A percentile compares a stretch with the other conserved stretches of the same genome.
These are phyloP conservation scores for Arthroderma uncinatum DNA, from an alignment of 2,329 filamentous ascomycete genomes.

Conservation along the genomic window DNA sequence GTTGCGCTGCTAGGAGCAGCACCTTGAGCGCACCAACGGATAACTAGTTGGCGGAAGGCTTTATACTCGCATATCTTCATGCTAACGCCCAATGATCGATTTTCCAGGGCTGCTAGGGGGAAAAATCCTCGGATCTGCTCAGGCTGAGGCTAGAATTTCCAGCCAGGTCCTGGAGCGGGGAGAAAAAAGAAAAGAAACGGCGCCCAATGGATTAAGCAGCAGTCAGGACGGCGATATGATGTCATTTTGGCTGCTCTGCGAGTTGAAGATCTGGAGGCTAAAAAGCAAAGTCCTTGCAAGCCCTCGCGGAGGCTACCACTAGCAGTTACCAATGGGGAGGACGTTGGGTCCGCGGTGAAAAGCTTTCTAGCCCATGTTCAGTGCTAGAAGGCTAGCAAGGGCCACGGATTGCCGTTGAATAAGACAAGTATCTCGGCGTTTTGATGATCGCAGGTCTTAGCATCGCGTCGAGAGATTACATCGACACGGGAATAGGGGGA, in stretches of 20 bases:
- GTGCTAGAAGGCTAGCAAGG: background rate
- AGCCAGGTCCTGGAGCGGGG: background rate
- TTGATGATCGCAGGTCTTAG: background rate
- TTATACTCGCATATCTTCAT: no score
- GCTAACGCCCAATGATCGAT: no score
- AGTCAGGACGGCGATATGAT: background rate
- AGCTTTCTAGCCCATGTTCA: background rate
- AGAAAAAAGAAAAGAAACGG: background rate
- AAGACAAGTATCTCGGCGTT: background rate
- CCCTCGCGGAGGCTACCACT: background rate
- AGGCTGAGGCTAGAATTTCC: no score
- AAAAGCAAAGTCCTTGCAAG: background rate
- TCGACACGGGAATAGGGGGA: no score
- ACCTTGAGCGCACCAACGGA: background rate
- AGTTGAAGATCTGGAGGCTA: background rate
- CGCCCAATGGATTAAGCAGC: background rate
- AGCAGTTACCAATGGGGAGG: background rate
- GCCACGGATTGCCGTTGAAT: no score
- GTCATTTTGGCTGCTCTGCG: background rate
- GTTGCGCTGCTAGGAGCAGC: background rate
- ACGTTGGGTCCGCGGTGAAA: background rate
- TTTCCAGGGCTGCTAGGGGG: no score
- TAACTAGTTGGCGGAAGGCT: no score
- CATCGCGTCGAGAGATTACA: background rate
- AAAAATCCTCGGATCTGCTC: no score